Base-by-base conservation (phyloP, 768 basidiomycete genomes). In the Mycena sanguinolenta region DNA sequence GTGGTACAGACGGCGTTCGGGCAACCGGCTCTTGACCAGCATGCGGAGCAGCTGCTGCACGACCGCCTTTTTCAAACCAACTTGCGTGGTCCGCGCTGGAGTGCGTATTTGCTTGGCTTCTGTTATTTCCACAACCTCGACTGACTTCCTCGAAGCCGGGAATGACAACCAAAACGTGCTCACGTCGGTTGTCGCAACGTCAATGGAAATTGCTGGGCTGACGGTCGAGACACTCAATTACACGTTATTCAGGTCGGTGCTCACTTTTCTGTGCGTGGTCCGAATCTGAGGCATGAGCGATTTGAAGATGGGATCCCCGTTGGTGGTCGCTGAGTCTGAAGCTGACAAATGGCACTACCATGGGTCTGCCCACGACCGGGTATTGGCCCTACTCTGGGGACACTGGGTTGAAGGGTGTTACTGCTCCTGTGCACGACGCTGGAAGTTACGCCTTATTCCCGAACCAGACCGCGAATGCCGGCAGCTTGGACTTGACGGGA, bases 301-400 rank as follows among this genome's bases (percentile, higher is more conserved):
- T 38, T 5, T 44, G 1, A 67, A 79, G 79, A 71, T 80, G 79
- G 79, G 79, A 80, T 54, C 75, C 79, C 36, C 76, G 78, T 36
- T 80, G 79, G 79, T 80, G 79, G 79, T 79, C 77, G 17, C 74
- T 80, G 36, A 73, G 67, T 50, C 75, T 80, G n/a, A 72, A 74
- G 30, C 75, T 80, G 28, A 78, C 58, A 30, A 74, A 80, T 53
- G 79, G 79, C 27, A 80, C 78, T n/a, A 62, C 69, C 12, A 19
- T 78, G 14, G 77, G 75, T 19, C 68, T 80, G 14, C 79, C 79
- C 2, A 80, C 78, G 19, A 80, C 79, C 2, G 79, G 79, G 4
- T 80, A 76, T 61, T 80, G 79, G 79, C 79, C 79, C 3, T 79
- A 79, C 65, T 77, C 74, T 44, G 79, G 79, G 21, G 69, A 80